Conservation (phyloP, 2,329 filamentous ascomycete genomes). For the Neoarthrinium moseri region DNA sequence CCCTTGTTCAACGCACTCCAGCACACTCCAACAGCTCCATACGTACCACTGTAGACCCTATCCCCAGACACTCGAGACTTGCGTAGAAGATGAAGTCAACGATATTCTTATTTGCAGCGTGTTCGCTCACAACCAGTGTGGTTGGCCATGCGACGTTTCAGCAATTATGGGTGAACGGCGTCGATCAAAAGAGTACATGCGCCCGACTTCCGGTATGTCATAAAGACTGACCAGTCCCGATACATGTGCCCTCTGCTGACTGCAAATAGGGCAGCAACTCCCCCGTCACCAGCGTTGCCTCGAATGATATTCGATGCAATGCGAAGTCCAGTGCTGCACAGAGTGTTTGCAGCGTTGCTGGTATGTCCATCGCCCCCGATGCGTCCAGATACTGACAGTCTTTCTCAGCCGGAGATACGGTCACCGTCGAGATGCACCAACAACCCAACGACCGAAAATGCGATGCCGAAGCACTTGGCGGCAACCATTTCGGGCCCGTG, state of each 20-base stretch:
- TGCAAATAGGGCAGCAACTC: constrained; percentile 37
- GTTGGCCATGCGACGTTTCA: constrained; percentile 49
- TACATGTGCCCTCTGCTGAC: too few relatives aligned
- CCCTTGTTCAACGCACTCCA: too few relatives aligned
- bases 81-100: background rate
- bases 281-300: constrained; percentile 43
- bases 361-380: constrained; percentile 10
- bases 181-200: constrained; percentile 28
- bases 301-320: constrained; percentile 42
- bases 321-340: constrained; percentile 27
- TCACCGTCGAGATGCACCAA: constrained; percentile 57
- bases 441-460: constrained; percentile 31
- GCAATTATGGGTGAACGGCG: too few relatives aligned
- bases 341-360: constrained; percentile 28
- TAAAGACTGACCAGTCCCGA: too few relatives aligned
- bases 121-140: constrained; percentile 27
- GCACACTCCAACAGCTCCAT: too few relatives aligned
- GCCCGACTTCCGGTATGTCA: constrained; percentile 19
- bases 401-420: constrained; percentile 33
- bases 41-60: too few relatives aligned
- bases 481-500: constrained; percentile 41
- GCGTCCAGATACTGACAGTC: constrained; percentile 5
- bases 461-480: constrained; percentile 40
- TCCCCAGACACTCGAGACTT: too few relatives aligned
- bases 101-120: background rate